Evolutionary conservation across 768 basidiomycete genomes (phyloP), one percentile per base, ranked within the genome.

Genomic region (Lactarius vividus): DNA sequence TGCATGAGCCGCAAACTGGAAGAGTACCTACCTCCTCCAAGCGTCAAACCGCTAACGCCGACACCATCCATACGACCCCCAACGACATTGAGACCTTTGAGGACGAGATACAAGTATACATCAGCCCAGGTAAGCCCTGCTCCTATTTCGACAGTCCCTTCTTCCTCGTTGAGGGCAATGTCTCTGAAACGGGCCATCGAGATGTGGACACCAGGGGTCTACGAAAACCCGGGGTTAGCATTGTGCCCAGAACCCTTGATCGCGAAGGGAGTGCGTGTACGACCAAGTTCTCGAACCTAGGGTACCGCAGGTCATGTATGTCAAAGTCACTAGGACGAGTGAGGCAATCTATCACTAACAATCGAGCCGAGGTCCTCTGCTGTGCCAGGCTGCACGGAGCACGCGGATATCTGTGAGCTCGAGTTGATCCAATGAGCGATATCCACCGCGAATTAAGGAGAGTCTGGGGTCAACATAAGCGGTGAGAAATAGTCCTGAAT

Each of bases 351-450:
- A 49, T 29, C 11, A 52, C 62, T 58, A 2, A 52, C 62, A 35
- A 63, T 57, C 9, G 46, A 3, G 28, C 44, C 44, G 11, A 57
- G 13, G 20, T 58, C 62, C 11, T 63, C 20, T 13, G 56, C 23
- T 37, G 35, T 57, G 1, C 62, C 57, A 15, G 62, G 56, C 56
- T 16, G 44, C 56, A 58, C 62, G 0, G 62, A 49, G 56, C 62
- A 63, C 23, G 56, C 18, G 4, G 62, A 57, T 28, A 37, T 33
- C 20, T 63, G 23, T 42, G 55, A 5, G 42, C 44, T 57, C 5
- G 62, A 57, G 29, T 63, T 57, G 23, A 20, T 33, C 56, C 55
- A 57, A 56, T 63, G 62, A 13, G 42, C 23, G 4, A 63, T 63
- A 18, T 63, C 62, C 1, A 0, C 1, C 16, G 4, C 23, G 28